Conservation (phyloP, 2,329 filamentous ascomycete species). For the Aspergillus ibericus region DNA sequence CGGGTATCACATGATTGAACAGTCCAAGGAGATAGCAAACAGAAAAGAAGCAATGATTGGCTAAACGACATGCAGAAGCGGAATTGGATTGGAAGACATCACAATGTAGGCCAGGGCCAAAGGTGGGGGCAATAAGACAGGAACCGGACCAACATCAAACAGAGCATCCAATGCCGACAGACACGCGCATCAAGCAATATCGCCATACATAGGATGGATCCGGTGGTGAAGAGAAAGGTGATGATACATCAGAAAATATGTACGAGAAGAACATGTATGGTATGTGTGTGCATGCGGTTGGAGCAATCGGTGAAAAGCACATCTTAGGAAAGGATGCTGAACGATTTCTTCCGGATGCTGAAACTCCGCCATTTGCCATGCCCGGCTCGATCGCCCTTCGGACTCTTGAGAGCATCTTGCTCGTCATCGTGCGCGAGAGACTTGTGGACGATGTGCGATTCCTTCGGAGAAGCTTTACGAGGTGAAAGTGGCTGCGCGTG, state of each 20-base stretch:
- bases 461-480: background rate
- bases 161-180: constrained; percentile 9
- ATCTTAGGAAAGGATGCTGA: constrained; percentile 34
- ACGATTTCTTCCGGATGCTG: constrained; percentile 47
- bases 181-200: constrained; percentile 8
- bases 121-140: constrained; percentile 14
- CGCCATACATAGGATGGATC: constrained; percentile 14
- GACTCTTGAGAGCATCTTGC: constrained; percentile 21
- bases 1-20: constrained; percentile 25
- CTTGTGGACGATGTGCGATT: constrained; percentile 7
- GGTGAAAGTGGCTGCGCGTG: constrained; percentile 10
- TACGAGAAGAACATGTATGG: constrained; percentile 17
- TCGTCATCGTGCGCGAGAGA: constrained; percentile 20
- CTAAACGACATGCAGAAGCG: constrained; percentile 13
- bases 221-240: constrained; percentile 22
- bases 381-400: constrained; percentile 19
- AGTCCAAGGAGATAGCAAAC: constrained; percentile 9
- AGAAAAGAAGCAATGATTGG: constrained; percentile 8
- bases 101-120: constrained; percentile 16
- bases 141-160: constrained; percentile 5
- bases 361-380: constrained; percentile 42
- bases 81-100: constrained; percentile 6
- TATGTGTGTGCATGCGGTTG: constrained; percentile 28
- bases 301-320: background rate
- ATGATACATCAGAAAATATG: constrained; percentile 34